These are phyloP conservation scores for Leishmania major DNA, from an alignment of 208 protist genomes.

Conservation along the genomic window DNA sequence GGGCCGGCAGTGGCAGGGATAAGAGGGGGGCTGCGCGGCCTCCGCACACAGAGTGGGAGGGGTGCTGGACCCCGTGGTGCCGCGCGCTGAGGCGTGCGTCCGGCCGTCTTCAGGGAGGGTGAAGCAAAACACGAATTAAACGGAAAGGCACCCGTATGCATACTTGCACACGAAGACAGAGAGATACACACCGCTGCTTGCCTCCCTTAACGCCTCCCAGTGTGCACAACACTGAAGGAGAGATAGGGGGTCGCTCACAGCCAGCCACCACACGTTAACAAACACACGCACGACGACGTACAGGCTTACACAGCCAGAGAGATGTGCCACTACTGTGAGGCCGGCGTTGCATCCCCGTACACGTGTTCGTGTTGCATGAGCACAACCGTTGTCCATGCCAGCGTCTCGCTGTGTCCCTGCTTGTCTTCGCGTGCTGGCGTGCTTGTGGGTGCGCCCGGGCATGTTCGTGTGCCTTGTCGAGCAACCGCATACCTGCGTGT, in stretches of 20 bases:
- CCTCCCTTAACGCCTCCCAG: not conserved
- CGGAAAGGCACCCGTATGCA: not conserved
- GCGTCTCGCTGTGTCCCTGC: not conserved
- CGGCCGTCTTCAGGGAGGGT: not conserved
- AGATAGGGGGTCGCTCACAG: not conserved
- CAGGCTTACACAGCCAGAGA: not conserved
- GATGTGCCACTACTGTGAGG: not conserved
- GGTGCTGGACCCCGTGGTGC: not conserved
- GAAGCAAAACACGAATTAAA: not conserved
- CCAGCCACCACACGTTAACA: not conserved
- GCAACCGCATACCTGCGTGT: not conserved
- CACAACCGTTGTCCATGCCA: too few species aligned
- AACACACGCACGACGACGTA: not conserved
- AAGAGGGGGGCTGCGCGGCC: not conserved
- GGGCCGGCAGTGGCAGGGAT: not conserved
- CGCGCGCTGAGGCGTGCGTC: not conserved
- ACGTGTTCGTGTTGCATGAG: too few species aligned
- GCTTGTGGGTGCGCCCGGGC: not conserved
- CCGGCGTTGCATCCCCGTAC: not conserved
- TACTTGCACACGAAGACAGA: not conserved
- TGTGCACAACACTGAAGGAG: constrained; percentile 1
- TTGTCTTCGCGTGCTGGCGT: not conserved
- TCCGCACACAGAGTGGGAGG: not conserved
- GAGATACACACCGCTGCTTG: not conserved
- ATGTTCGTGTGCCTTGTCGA: not conserved